phyloP scores from a whole-genome alignment of 225 moss, liverwort and hornwort species.

The Neckera pumila region DNA sequence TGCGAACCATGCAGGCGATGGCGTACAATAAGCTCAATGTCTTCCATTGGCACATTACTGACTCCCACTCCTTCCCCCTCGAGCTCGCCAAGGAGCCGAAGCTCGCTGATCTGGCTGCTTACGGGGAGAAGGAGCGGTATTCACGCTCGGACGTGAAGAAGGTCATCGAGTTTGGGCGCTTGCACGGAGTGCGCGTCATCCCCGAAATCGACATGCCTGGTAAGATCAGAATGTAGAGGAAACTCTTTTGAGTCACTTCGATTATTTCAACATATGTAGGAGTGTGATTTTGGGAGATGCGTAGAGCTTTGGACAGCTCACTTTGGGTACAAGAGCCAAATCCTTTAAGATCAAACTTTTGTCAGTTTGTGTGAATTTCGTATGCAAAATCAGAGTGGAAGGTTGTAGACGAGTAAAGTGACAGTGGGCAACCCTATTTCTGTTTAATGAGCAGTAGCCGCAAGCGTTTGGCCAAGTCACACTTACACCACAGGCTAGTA shows the following conservation, averaged over 20 bases:
- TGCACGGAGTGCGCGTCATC: constrained; percentile 50
- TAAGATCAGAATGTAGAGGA: neutral
- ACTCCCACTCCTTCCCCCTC: constrained; percentile 60
- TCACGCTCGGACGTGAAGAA: constrained; percentile 18
- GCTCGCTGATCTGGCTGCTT: constrained; percentile 37
- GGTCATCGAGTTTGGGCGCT: constrained; percentile 32
- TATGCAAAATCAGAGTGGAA: neutral
- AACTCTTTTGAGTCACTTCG: neutral
- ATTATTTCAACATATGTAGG: neutral
- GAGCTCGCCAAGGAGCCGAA: constrained; percentile 41
- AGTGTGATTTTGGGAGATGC: neutral
- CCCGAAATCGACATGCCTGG: constrained; percentile 87
- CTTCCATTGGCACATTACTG: constrained; percentile 67
- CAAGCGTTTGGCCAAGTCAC: neutral
- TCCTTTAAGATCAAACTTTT: neutral
- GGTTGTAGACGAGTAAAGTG: neutral
- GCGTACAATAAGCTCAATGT: constrained; percentile 59
- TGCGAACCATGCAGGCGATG: constrained; percentile 48
- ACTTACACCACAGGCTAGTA: neutral
- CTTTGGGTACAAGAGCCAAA: neutral
- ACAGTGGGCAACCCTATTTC: neutral
- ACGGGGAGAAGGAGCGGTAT: constrained; percentile 27
- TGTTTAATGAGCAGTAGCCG: neutral
- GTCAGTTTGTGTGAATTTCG: neutral
- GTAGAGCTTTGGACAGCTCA: neutral